Conservation (phyloP, 352 stramenopile genomes). For the Halophytophthora polymorphica region DNA sequence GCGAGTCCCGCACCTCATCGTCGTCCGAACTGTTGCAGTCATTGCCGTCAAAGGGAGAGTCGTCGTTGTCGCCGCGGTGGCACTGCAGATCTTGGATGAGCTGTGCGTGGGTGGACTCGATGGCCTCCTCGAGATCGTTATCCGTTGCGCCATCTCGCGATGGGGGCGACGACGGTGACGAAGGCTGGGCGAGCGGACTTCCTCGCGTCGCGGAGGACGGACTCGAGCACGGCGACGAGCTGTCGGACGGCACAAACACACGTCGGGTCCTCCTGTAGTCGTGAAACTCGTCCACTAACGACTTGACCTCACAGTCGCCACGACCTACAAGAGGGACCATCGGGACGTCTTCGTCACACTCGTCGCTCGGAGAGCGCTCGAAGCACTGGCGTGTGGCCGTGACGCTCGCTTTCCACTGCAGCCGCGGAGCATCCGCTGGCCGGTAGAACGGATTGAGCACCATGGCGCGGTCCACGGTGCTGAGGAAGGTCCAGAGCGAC, state of each 20-base stretch:
- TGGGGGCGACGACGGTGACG: conserved; percentile 17
- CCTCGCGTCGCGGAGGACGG: conserved; percentile 21
- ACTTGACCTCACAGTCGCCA: conserved; percentile 25
- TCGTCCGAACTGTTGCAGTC: conserved; percentile 23
- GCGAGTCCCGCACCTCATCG: conserved; percentile 17
- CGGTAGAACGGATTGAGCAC: conserved; percentile 79
- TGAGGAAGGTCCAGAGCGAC: conserved; percentile 79
- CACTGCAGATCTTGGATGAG: conserved; percentile 13
- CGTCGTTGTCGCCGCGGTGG: conserved; percentile 5
- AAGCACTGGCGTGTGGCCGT: conserved; percentile 59
- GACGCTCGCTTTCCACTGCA: conserved; percentile 52
- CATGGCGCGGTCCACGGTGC: conserved; percentile 51
- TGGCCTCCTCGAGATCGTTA: conserved; percentile 24
- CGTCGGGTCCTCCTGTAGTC: conserved; percentile 10
- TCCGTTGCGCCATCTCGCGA: conserved; percentile 18
- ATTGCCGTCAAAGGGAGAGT: conserved; percentile 6
- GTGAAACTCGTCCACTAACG: conserved; percentile 17
- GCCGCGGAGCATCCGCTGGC: conserved; percentile 33
- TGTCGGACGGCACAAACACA: conserved; percentile 23
- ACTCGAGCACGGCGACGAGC: conserved; percentile 21
- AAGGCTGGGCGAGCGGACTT: conserved; percentile 31
- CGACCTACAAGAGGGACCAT: conserved; percentile 16
- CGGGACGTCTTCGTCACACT: conserved; percentile 10
- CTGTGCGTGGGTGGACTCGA: conserved; percentile 19
- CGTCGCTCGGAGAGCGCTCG: conserved; percentile 19